phyloP scores from a whole-genome alignment of 1,139 yeast genomes.

The Chernovozyma aurita region DNA sequence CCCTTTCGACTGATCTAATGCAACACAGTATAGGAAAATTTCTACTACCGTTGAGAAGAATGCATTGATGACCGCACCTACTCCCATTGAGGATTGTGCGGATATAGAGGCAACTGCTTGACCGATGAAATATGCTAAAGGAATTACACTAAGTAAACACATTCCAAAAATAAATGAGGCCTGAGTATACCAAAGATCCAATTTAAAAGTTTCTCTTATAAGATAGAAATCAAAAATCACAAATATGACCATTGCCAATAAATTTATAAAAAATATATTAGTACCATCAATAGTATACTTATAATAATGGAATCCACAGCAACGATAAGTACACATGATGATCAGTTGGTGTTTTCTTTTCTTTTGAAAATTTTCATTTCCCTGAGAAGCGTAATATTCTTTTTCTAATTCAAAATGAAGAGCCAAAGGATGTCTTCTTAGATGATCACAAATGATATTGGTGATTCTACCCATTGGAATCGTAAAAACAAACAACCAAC shows the following conservation, averaged over 20 bases:
- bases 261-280: conserved; percentile 83
- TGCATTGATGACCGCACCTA: conserved; percentile 97
- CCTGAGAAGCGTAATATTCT: conserved; percentile 35
- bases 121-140: conserved; percentile 94
- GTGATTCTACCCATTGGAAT: conserved; percentile 89
- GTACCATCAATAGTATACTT: conserved; percentile 96
- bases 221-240: conserved; percentile 77
- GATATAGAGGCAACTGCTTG: conserved; percentile 98
- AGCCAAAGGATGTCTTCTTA: conserved; percentile 89
- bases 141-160: conserved; percentile 81
- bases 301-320: conserved; percentile 88
- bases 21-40: conserved; percentile 87
- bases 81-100: conserved; percentile 99
- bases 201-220: conserved; percentile 47
- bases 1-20: conserved; percentile 80
- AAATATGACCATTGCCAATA: conserved; percentile 73
- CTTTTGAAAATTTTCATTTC: conserved; percentile 17
- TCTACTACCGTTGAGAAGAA: conserved; percentile 96
- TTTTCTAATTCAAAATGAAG: conserved; percentile 63
- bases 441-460: conserved; percentile 56
- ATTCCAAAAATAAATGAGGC: conserved; percentile 63
- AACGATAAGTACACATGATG: conserved; percentile 82
- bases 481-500: conserved; percentile 85
- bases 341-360: conserved; percentile 36
- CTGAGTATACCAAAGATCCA: conserved; percentile 52